Evolutionary conservation across 257 asterid genomes (phyloP).

Genomic region (Sherardia arvensis): DNA sequence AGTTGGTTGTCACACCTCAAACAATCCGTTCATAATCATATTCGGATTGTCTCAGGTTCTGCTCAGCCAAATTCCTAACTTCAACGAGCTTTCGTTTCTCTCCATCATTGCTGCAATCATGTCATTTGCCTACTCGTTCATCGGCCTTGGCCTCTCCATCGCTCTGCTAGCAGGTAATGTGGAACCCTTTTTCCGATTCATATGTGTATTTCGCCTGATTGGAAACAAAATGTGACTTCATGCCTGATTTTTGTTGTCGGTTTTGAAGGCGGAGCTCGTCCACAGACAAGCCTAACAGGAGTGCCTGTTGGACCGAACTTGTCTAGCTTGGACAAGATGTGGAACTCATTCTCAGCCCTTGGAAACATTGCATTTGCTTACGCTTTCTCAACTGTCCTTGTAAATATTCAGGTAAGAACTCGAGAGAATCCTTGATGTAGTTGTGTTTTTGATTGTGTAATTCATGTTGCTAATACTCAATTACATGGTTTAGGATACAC

Average conservation of each 20-base stretch:
- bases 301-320: conserved; percentile 23
- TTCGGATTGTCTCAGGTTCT: conserved; percentile 21
- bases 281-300: conserved; percentile 43
- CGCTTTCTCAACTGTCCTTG: conserved; percentile 47
- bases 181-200: not conserved
- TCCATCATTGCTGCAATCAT: conserved; percentile 31
- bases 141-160: conserved; percentile 27
- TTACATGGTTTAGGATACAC: conserved; percentile 37
- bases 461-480: not conserved
- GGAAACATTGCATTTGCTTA: conserved; percentile 74
- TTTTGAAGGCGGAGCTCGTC: conserved; percentile 19
- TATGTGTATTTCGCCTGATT: too few relatives aligned
- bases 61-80: conserved; percentile 28
- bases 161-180: conserved; percentile 22
- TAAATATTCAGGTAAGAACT: conserved; percentile 47
- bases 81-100: conserved; percentile 22
- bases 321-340: conserved; percentile 45
- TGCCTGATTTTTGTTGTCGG: not conserved
- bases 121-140: conserved; percentile 28
- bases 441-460: not conserved
- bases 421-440: not conserved
- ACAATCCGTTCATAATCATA: conserved; percentile 16
- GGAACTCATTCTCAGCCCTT: conserved; percentile 52
- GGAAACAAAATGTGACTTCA: too few relatives aligned
- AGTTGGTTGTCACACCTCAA: conserved; percentile 17